Base-by-base conservation (phyloP, 192 early-diverging fungal genomes). In the Mortierella hygrophila region DNA sequence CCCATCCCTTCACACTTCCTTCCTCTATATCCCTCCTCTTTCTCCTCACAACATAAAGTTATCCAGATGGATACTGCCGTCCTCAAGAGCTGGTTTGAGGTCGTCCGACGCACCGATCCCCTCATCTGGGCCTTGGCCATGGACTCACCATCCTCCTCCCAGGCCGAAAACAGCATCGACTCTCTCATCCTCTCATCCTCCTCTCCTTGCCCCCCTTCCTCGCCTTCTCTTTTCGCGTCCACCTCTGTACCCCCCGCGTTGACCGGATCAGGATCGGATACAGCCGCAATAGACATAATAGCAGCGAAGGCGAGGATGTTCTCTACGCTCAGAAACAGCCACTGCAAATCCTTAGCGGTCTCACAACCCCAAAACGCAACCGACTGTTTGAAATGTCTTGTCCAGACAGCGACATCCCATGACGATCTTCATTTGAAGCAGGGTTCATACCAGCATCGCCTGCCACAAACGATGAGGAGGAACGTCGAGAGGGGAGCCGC, bases 31-130 rank as follows among this genome's bases (percentile, higher is more conserved):
- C 10, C 49, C 7, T 57, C 32, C 70, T 23, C 71, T 55, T 42
- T 78, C 57, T 21, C 57, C 26, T 21, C 42, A 46, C 18, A 55
- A 49, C 70, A 16, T 26, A 20, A 26, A 6, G 0, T 18, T 40
- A n/a, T 35, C 6, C 37, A 44, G 46, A 86, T 86, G 84, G 78
- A 77, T 38, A 86, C 79, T 26, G 68, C 84, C 16, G 73, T 77
- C 26, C 55, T 81, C 60, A 80, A 86, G 37, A 86, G 84, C 35
- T 86, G 84, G 84, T 81, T 49, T 32, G 84, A 86, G 68, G 75
- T 86, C 40, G 71, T 86, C 21, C 75, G 79, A 18, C 65, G 57
- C 47, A 78, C 75, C 29, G 84, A 86, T 71, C 84, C 84, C 26
- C 63, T 86, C 54, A 76, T 86, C 37, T 86, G 84, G 84, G 81